Conservation (phyloP, 139 green algal species). For the Tetraselmis striata region DNA sequence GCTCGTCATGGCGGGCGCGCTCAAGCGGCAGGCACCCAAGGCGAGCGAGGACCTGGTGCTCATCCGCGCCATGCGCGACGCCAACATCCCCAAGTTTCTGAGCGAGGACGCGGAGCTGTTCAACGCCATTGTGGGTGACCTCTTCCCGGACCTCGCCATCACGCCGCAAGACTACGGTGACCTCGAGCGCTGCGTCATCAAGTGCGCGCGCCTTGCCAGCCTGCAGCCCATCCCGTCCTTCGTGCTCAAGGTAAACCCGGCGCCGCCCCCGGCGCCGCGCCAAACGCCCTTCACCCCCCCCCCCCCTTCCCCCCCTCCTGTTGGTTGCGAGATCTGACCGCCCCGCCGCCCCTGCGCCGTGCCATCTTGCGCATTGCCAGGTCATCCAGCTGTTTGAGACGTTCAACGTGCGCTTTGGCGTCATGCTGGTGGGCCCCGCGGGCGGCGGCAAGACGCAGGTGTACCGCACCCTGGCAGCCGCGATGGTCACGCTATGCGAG, state of each 20-base stretch:
- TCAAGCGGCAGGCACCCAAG: conserved; percentile 13
- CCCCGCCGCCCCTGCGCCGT: no score
- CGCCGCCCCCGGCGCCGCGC: no score
- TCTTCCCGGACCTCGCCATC: conserved; percentile 44
- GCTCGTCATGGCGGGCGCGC: conserved; percentile 15
- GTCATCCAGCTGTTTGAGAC: conserved; percentile 18
- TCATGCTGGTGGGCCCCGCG: conserved; percentile 16
- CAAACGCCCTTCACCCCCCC: neutral
- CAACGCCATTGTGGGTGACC: conserved; percentile 26
- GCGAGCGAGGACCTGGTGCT: conserved; percentile 34
- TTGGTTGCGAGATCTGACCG: no score
- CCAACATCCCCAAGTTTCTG: conserved; percentile 43
- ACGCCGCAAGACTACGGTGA: conserved; percentile 61
- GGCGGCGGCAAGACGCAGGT: conserved; percentile 6
- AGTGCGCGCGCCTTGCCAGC: conserved; percentile 25
- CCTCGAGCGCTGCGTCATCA: conserved; percentile 50
- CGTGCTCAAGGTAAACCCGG: conserved; percentile 49
- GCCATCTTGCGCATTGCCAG: no score
- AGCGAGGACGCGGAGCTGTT: conserved; percentile 34
- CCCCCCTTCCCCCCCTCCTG: no score
- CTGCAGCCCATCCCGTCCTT: conserved; percentile 53
- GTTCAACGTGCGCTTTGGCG: conserved; percentile 8
- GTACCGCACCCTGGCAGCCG: conserved; percentile 5
- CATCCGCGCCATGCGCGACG: conserved; percentile 32
- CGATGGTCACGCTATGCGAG: conserved; percentile 5